Evolutionary conservation across 371 early-diverging fungal species (phyloP), one percentile per base, ranked within the genome.

Genomic region (Dichotomocladium elegans): DNA sequence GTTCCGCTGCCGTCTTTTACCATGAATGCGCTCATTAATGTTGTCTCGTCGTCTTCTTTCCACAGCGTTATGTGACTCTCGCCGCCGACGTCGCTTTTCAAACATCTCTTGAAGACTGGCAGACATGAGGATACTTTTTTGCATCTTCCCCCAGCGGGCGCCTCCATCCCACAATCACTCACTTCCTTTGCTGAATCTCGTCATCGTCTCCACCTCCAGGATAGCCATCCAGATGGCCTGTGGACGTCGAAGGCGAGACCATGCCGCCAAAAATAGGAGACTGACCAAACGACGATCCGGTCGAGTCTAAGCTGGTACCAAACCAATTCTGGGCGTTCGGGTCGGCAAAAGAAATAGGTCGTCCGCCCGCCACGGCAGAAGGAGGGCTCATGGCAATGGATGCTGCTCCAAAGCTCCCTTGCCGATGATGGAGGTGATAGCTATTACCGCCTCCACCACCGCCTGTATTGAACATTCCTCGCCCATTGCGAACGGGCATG

Each of bases 11-110:
- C n/a, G n/a, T n/a, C 8, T 5, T 22, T 10, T 67, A 76, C 77
- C 77, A 59, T 94, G 92, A 48, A 98, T 98, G 62, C 92, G 90
- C 61, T 97, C 98, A 67, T 98, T 98, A 66, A 98, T 98, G 72
- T 95, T 93, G 65, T 98, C 98, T 46, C 98, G 81, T 46, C 98
- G 81, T 46, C 98, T 84, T 61, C 97, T 80, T 64, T 98, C 98
- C 11, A 98, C 95, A 41, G 78, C 78, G 58, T 78, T 78, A 44
- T 78, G 78, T n/a, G 72, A 72, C 48, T 78, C 78, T 25, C 78
- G 64, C 61, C 78, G 55, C 40, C 74, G 65, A n/a, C 74, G 63
- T 49, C 78, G 60, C 35, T 72, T 74, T 41, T 78, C 78, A 66
- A 74, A 78, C 59, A 78, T 72, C 37, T 78, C 71, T 59, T 78